A percentile compares a stretch with the other conserved stretches of the same genome.
Conservation (phyloP, 345 rosid species). For the Eucalyptus erythrocorys region DNA sequence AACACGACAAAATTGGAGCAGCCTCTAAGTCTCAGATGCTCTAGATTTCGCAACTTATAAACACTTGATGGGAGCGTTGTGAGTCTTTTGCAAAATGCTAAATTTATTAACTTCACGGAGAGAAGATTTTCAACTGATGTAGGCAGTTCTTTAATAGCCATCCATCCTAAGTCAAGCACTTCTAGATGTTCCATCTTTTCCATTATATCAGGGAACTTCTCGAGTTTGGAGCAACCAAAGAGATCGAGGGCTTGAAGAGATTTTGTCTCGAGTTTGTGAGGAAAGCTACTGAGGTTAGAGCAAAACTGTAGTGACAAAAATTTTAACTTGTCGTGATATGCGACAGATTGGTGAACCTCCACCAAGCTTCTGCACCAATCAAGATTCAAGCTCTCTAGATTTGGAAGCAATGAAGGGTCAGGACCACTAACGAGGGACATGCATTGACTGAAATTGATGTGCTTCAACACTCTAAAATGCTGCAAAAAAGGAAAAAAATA, state of each 20-base stretch:
- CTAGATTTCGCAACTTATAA: not conserved
- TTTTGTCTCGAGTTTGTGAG: not conserved
- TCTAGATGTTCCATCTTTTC: too few relatives aligned
- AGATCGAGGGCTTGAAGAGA: not conserved
- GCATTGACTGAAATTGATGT: not conserved
- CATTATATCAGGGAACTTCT: too few relatives aligned
- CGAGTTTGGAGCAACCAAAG: not conserved
- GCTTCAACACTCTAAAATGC: rapidly evolving
- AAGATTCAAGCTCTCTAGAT: not conserved
- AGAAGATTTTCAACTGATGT: too few relatives aligned
- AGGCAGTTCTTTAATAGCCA: too few relatives aligned
- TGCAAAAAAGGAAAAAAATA: not conserved
- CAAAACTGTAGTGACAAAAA: not conserved
- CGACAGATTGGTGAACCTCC: not conserved
- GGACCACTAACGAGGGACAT: not conserved
- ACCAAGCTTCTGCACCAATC: not conserved
- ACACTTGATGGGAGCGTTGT: not conserved
- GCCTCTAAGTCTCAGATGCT: rapidly evolving
- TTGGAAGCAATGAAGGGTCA: not conserved
- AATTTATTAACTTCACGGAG: too few relatives aligned
- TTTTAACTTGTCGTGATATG: too few relatives aligned
- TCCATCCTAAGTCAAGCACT: too few relatives aligned
- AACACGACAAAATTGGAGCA: not conserved
- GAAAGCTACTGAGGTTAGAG: not conserved
- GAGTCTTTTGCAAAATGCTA: not conserved